These are phyloP conservation scores for Cladosporium velox DNA, from an alignment of 2,329 filamentous ascomycete species.

Conservation along the genomic window DNA sequence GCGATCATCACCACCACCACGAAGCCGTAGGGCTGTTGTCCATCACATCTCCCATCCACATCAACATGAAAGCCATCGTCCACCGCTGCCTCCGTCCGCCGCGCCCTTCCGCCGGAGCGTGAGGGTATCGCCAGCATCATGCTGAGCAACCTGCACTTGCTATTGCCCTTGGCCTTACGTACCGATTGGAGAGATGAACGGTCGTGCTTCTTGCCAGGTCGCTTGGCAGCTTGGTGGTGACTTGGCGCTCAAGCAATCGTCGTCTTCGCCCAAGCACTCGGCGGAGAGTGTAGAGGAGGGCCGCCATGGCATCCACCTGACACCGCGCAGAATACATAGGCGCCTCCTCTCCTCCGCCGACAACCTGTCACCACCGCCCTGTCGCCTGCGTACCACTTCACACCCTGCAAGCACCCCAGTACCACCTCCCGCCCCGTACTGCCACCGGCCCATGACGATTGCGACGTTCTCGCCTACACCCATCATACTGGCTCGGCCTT, in stretches of 20 bases:
- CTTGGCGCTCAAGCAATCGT: neutral
- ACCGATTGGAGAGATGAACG: neutral
- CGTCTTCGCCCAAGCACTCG: slow-evolving; percentile 1
- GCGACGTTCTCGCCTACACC: slow-evolving; percentile 6
- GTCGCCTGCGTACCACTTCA: neutral
- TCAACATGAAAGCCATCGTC: neutral
- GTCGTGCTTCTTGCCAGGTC: neutral
- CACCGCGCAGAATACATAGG: slow-evolving; percentile 16
- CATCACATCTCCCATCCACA: neutral
- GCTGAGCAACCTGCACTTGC: neutral
- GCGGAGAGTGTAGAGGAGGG: slow-evolving; percentile 6
- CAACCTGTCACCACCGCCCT: slow-evolving; percentile 6
- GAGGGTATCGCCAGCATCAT: neutral
- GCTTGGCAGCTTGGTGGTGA: slow-evolving; percentile 5
- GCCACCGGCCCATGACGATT: slow-evolving; percentile 14
- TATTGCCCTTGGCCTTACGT: slow-evolving; percentile 13
- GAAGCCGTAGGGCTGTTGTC: neutral
- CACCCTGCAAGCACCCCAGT: neutral
- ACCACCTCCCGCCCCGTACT: neutral
- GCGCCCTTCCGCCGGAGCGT: slow-evolving; percentile 2
- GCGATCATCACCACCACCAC: slow-evolving; percentile 2
- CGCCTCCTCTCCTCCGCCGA: slow-evolving; percentile 8
- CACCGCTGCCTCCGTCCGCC: slow-evolving; percentile 4
- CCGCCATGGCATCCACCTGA: slow-evolving; percentile 17
- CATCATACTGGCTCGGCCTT: slow-evolving; percentile 10